These are phyloP conservation scores for Canna indica DNA, from an alignment of 176 grass and related monocot genomes.

Conservation along the genomic window DNA sequence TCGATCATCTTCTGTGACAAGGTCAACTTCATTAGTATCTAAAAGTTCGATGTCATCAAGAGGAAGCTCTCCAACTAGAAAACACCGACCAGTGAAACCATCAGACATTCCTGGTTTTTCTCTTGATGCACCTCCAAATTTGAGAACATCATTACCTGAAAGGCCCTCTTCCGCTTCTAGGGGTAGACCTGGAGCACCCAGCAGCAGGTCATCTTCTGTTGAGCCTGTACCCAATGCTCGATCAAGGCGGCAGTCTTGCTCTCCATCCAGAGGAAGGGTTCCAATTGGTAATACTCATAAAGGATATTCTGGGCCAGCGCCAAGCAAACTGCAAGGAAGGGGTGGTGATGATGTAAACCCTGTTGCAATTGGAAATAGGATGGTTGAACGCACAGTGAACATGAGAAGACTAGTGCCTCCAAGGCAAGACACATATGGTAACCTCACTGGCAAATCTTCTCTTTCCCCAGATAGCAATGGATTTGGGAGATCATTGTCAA, in stretches of 20 bases:
- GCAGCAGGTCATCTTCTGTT: conserved; percentile 79
- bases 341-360: conserved; percentile 52
- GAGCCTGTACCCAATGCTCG: conserved; percentile 56
- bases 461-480: conserved; percentile 70
- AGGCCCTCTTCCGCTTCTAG: conserved; percentile 80
- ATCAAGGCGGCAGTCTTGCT: conserved; percentile 84
- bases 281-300: conserved; percentile 44
- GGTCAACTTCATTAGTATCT: conserved; percentile 28
- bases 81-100: conserved; percentile 78
- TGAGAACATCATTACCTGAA: conserved; percentile 79
- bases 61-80: conserved; percentile 67
- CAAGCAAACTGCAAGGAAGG: conserved; percentile 54
- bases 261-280: conserved; percentile 79
- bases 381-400: conserved; percentile 89
- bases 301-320: conserved; percentile 44
- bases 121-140: conserved; percentile 76
- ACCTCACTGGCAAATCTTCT: conserved; percentile 49
- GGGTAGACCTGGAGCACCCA: conserved; percentile 78
- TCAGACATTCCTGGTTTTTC: conserved; percentile 93
- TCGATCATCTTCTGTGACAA: conserved; percentile 42
- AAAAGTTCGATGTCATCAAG: conserved; percentile 42
- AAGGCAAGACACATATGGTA: conserved; percentile 55
- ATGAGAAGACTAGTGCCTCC: conserved; percentile 83
- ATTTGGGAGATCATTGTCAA: conserved; percentile 78
- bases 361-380: conserved; percentile 81